These are phyloP conservation scores for Moesziomyces globuligerus DNA, from an alignment of 1,284 basidiomycete genomes.

Conservation along the genomic window DNA sequence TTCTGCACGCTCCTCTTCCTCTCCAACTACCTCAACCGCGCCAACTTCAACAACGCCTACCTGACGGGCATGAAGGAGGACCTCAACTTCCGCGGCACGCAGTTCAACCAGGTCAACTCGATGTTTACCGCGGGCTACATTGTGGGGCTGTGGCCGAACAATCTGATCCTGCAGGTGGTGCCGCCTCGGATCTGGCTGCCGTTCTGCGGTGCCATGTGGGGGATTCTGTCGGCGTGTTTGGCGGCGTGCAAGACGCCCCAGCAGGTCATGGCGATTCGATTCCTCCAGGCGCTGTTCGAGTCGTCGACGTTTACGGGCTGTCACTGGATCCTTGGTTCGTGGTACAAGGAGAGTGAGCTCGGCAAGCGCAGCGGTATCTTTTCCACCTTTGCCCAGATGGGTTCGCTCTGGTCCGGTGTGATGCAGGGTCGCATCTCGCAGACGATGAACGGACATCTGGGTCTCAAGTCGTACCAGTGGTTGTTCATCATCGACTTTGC, in stretches of 20 bases:
- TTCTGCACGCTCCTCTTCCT: constrained; percentile 46
- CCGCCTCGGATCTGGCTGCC: constrained; percentile 57
- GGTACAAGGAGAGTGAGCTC: constrained; percentile 77
- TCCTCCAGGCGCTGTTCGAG: constrained; percentile 79
- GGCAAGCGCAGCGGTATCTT: constrained; percentile 79
- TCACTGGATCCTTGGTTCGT: constrained; percentile 79
- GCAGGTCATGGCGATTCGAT: constrained; percentile 78
- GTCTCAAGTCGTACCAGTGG: constrained; percentile 78
- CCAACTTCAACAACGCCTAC: constrained; percentile 68
- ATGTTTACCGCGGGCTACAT: constrained; percentile 66
- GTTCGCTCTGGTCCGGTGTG: constrained; percentile 74
- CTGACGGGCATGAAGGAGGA: constrained; percentile 86
- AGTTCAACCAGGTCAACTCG: constrained; percentile 74
- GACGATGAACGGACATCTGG: constrained; percentile 73
- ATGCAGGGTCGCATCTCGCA: constrained; percentile 75
- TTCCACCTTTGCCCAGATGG: constrained; percentile 75
- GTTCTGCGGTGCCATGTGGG: constrained; percentile 57
- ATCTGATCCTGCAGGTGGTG: constrained; percentile 61
- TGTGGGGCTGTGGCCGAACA: constrained; percentile 58
- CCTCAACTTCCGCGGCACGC: constrained; percentile 76
- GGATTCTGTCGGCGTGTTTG: constrained; percentile 40
- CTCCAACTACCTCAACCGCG: constrained; percentile 51
- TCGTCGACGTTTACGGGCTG: constrained; percentile 69
- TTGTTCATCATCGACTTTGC: constrained; percentile 78
- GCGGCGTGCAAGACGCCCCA: constrained; percentile 34